Conservation (phyloP, 2,329 filamentous ascomycete genomes). For the Trichophyton verrucosum region DNA sequence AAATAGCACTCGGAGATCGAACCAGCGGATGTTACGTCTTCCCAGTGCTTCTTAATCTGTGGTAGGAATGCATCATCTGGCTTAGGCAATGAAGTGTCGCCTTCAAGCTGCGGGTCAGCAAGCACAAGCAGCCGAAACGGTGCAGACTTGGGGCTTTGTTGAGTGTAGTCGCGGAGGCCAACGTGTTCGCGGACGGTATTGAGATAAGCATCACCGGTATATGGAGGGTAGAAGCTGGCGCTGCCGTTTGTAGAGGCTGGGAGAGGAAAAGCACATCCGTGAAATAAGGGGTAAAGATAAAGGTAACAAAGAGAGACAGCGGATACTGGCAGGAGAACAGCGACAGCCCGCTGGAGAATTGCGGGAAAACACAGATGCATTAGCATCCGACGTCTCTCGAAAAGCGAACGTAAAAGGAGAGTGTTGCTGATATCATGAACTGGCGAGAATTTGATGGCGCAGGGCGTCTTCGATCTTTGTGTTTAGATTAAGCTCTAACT, state of each 20-base stretch:
- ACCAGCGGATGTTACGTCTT: constrained; percentile 12
- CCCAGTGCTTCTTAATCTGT: constrained; percentile 30
- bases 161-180: constrained; percentile 8
- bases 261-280: constrained; percentile 64
- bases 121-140: constrained; percentile 80
- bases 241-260: not conserved
- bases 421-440: not conserved
- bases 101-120: constrained; percentile 87
- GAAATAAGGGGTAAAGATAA: constrained; percentile 75
- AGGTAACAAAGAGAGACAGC: constrained; percentile 62
- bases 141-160: constrained; percentile 32
- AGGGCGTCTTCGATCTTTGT: not conserved
- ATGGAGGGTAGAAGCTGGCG: constrained; percentile 5
- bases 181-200: constrained; percentile 30
- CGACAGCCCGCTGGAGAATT: constrained; percentile 33
- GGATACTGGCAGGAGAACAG: constrained; percentile 50
- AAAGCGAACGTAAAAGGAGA: not conserved
- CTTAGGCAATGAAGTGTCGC: constrained; percentile 66
- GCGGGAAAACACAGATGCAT: constrained; percentile 40
- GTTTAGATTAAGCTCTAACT: not conserved
- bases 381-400: constrained; percentile 6
- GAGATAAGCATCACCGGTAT: constrained; percentile 18
- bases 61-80: constrained; percentile 34
- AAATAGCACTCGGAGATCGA: constrained; percentile 3
- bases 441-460: not conserved